Percentiles rank a stretch among this genome's conserved stretches.
phyloP scores from a whole-genome alignment of 2,329 filamentous ascomycete species.

The Alternaria sp. region DNA sequence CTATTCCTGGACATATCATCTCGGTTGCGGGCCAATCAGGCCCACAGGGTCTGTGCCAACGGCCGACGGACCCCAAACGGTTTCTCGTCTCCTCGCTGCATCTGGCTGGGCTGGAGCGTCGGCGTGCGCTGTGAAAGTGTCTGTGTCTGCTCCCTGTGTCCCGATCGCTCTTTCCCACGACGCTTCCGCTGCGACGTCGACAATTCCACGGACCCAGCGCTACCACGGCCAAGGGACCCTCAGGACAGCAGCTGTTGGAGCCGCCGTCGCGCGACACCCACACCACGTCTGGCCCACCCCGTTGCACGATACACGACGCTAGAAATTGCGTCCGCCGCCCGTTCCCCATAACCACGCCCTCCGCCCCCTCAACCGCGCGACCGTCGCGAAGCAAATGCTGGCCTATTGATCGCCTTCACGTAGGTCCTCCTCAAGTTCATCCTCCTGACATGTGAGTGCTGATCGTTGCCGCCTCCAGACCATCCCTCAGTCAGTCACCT shows the following conservation, averaged over 20 bases:
- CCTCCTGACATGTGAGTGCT: conserved; percentile 25
- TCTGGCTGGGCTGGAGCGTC: conserved; percentile 14
- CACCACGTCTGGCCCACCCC: conserved; percentile 26
- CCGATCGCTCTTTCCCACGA: conserved; percentile 19
- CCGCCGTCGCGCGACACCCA: conserved; percentile 19
- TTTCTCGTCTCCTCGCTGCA: conserved; percentile 4
- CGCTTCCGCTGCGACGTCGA: conserved; percentile 44
- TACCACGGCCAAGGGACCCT: conserved; percentile 11
- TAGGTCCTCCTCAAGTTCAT: conserved; percentile 20
- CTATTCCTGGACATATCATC: conserved; percentile 19
- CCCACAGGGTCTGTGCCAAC: background rate
- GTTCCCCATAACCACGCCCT: conserved; percentile 19
- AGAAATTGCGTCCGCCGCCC: conserved; percentile 10
- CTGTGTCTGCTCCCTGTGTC: conserved; percentile 8
- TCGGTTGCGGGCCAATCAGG: conserved; percentile 23
- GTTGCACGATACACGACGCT: conserved; percentile 24
- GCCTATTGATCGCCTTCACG: conserved; percentile 38
- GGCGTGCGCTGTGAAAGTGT: background rate
- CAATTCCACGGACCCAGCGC: conserved; percentile 21
- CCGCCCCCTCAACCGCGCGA: conserved; percentile 13
- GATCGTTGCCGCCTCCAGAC: conserved; percentile 32
- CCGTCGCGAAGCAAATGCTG: conserved; percentile 40
- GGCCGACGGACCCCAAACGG: conserved; percentile 4
- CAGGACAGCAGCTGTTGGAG: conserved; percentile 12
- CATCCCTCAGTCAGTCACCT: conserved; percentile 45